Evolutionary conservation across 192 early-diverging fungal genomes (phyloP).

Genomic region (Entomortierella beljakovae): DNA sequence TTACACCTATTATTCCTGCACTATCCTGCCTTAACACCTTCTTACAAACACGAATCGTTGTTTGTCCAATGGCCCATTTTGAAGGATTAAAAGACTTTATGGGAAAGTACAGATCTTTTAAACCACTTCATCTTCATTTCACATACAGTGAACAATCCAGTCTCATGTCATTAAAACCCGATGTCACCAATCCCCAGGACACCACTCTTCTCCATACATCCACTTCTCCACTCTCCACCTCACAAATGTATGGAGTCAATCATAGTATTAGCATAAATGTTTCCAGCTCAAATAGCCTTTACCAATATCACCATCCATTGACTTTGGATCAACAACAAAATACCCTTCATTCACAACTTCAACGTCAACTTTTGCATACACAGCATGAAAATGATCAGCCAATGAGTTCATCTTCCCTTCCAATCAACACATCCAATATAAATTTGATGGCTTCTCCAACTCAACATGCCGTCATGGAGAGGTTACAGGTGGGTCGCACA

Average conservation of each 20-base stretch:
- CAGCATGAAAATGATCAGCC: slow-evolving; percentile 28
- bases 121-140: slow-evolving; percentile 44
- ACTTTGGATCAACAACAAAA: slow-evolving; percentile 13
- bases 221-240: slow-evolving; percentile 27
- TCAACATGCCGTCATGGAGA: slow-evolving; percentile 5
- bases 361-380: slow-evolving; percentile 7
- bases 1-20: slow-evolving; percentile 31
- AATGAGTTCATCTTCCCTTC: background rate
- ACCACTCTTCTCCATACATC: slow-evolving; percentile 21
- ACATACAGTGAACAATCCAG: slow-evolving; percentile 42
- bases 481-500: slow-evolving; percentile 3
- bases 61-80: slow-evolving; percentile 50
- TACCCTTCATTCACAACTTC: background rate
- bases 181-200: slow-evolving; percentile 28
- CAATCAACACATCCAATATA: background rate
- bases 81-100: slow-evolving; percentile 51
- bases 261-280: slow-evolving; percentile 53
- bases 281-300: slow-evolving; percentile 31
- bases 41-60: slow-evolving; percentile 24
- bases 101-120: slow-evolving; percentile 46
- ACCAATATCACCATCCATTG: slow-evolving; percentile 38
- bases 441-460: background rate
- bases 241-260: slow-evolving; percentile 30
- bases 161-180: slow-evolving; percentile 39
- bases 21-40: slow-evolving; percentile 33